These are phyloP conservation scores for Penicillium corylophilum DNA, from an alignment of 2,329 filamentous ascomycete genomes.

Conservation along the genomic window DNA sequence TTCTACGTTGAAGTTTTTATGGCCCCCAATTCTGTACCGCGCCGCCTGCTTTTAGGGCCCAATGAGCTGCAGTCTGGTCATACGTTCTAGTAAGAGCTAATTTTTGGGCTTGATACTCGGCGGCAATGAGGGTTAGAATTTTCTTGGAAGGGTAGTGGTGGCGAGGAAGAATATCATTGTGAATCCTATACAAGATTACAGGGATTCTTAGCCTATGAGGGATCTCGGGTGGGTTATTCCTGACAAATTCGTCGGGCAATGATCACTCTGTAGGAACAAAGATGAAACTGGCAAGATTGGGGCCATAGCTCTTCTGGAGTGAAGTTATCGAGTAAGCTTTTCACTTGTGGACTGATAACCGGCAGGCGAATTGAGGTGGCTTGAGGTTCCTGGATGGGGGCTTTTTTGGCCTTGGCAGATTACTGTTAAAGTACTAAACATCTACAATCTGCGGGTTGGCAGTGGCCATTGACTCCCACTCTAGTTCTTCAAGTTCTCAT, in stretches of 20 bases:
- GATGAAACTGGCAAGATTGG: background rate
- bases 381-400: slow-evolving; percentile 11
- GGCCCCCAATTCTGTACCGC: background rate
- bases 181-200: background rate
- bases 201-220: background rate
- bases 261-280: background rate
- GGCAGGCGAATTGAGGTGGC: slow-evolving; percentile 8
- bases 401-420: slow-evolving; percentile 8
- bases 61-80: background rate
- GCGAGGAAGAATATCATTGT: background rate
- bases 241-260: background rate
- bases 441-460: background rate
- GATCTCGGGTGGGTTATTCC: background rate
- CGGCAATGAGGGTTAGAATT: background rate
- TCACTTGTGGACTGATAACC: slow-evolving; percentile 3
- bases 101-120: background rate
- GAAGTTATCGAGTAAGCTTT: slow-evolving; percentile 2
- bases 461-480: background rate
- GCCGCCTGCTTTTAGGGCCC: background rate
- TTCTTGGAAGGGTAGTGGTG: background rate
- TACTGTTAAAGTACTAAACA: background rate
- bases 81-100: background rate
- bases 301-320: background rate
- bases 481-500: too few relatives aligned
- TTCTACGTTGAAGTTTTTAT: background rate